Evolutionary conservation across 2,329 filamentous ascomycete genomes (phyloP).

Genomic region (Davidsoniella virescens): DNA sequence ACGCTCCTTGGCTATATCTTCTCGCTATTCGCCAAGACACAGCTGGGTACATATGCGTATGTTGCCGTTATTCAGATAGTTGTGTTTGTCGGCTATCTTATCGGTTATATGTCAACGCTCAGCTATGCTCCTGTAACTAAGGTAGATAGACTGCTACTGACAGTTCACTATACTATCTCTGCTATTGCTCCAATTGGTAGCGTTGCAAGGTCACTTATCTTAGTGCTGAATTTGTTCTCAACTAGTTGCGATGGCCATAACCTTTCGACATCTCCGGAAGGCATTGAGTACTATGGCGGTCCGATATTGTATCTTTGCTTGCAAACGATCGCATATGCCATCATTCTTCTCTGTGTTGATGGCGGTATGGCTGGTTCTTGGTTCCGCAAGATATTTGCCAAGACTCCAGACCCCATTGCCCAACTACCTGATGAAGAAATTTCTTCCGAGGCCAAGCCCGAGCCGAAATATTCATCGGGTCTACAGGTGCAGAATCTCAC

Average conservation of each 20-base stretch:
- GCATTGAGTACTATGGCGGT: slow-evolving; percentile 60
- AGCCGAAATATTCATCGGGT: slow-evolving; percentile 36
- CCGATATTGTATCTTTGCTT: slow-evolving; percentile 70
- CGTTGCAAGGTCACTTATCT: slow-evolving; percentile 55
- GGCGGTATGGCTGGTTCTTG: slow-evolving; percentile 49
- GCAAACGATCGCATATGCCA: slow-evolving; percentile 56
- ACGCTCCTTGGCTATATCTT: slow-evolving; percentile 65
- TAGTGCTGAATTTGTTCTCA: slow-evolving; percentile 71
- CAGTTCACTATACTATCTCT: slow-evolving; percentile 62
- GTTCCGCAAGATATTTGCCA: slow-evolving; percentile 26
- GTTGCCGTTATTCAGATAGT: slow-evolving; percentile 61
- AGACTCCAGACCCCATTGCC: neutral
- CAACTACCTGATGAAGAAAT: slow-evolving; percentile 37
- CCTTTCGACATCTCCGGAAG: slow-evolving; percentile 52
- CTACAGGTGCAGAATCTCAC: slow-evolving; percentile 66
- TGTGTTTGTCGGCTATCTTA: slow-evolving; percentile 54
- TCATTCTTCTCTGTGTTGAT: slow-evolving; percentile 63
- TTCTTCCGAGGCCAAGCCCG: slow-evolving; percentile 27
- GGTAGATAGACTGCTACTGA: slow-evolving; percentile 49
- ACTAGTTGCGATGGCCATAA: slow-evolving; percentile 51
- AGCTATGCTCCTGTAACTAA: slow-evolving; percentile 56
- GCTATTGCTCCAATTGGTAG: slow-evolving; percentile 63
- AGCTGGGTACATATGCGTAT: slow-evolving; percentile 72
- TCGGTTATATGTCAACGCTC: slow-evolving; percentile 54
- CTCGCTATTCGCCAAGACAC: slow-evolving; percentile 62